Conservation (phyloP, 1,139 yeast genomes). For the Pichia sp. region DNA sequence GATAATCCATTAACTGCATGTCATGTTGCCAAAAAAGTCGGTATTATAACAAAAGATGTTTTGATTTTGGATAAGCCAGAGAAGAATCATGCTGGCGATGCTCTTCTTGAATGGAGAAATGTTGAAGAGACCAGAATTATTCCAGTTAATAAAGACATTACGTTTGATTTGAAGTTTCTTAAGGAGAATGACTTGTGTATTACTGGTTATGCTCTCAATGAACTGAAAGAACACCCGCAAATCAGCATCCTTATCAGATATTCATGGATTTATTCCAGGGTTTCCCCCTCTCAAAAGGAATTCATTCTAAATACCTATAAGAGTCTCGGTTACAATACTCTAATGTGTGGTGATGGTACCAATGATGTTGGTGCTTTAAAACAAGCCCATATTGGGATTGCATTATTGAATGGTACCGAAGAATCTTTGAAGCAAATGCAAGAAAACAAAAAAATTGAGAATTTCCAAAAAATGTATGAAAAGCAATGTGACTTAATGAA, state of each 20-base stretch:
- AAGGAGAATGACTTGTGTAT: slow-evolving; percentile 77
- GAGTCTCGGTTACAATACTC: slow-evolving; percentile 82
- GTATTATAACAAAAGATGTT: slow-evolving; percentile 73
- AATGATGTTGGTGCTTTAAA: slow-evolving; percentile 98
- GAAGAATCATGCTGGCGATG: slow-evolving; percentile 39
- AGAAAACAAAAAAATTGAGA: slow-evolving; percentile 67
- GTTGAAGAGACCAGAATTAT: slow-evolving; percentile 68
- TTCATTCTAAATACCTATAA: slow-evolving; percentile 77
- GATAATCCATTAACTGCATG: slow-evolving; percentile 98
- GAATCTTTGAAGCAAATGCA: slow-evolving; percentile 87
- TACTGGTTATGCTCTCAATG: slow-evolving; percentile 83
- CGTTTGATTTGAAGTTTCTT: slow-evolving; percentile 52
- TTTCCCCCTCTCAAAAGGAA: slow-evolving; percentile 94
- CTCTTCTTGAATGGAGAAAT: slow-evolving; percentile 75
- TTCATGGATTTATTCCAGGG: slow-evolving; percentile 97
- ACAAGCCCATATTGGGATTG: slow-evolving; percentile 98
- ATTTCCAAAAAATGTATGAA: slow-evolving; percentile 61
- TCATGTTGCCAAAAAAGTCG: slow-evolving; percentile 93
- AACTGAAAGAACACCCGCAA: slow-evolving; percentile 54
- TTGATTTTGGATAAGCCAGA: slow-evolving; percentile 85
- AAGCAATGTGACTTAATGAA: slow-evolving; percentile 75
- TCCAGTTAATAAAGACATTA: slow-evolving; percentile 53
- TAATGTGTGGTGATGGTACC: slow-evolving; percentile 99
- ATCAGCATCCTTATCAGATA: slow-evolving; percentile 68
- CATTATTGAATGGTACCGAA: slow-evolving; percentile 92